A percentile compares a stretch with the other conserved stretches of the same genome.
phyloP scores from a whole-genome alignment of 345 rosid species.

The Acer negundo region DNA sequence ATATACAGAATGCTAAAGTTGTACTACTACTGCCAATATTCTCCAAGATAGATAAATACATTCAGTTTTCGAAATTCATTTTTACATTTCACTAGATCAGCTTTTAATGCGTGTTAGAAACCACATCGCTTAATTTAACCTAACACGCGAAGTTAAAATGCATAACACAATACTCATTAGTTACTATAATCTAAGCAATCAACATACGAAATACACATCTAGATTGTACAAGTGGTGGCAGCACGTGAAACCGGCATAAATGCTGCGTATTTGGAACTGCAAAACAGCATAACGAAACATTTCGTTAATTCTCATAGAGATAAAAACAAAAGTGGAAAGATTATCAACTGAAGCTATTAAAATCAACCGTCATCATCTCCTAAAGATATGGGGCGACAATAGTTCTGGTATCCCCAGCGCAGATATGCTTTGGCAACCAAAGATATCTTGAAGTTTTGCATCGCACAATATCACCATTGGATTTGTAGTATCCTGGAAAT shows the following conservation, averaged over 20 bases:
- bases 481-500: conserved; percentile 28
- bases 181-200: background rate
- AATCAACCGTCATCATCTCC: background rate
- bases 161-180: background rate
- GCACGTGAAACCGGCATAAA: background rate
- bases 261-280: background rate
- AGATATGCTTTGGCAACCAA: conserved; percentile 83
- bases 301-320: background rate
- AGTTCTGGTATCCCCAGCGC: conserved; percentile 69
- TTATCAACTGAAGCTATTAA: background rate
- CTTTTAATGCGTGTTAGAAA: background rate
- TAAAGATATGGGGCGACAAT: conserved; percentile 34
- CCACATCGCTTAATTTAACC: background rate
- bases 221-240: background rate
- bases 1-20: background rate
- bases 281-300: background rate
- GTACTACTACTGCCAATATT: background rate
- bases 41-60: background rate
- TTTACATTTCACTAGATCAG: background rate
- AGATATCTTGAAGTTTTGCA: conserved; percentile 66
- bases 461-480: conserved; percentile 75
- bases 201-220: background rate
- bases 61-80: background rate
- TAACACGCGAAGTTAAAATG: background rate
- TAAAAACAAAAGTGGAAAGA: background rate